Conservation (phyloP, 345 rosid species). For the Nephelium lappaceum region DNA sequence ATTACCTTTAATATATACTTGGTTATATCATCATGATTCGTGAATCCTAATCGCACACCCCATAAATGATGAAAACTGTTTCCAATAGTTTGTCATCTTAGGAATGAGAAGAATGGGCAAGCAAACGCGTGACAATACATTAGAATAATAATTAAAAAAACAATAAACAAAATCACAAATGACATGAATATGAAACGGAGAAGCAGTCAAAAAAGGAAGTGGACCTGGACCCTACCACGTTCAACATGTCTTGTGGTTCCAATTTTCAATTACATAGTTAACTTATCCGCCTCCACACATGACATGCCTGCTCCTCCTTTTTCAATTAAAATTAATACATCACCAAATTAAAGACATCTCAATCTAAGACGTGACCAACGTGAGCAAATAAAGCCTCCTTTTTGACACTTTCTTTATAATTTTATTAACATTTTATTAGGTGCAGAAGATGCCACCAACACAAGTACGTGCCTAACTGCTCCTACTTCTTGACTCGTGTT, state of each 20-base stretch:
- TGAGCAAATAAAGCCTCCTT: neutral
- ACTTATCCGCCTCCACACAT: neutral
- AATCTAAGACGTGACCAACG: neutral
- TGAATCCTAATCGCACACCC: too few relatives aligned
- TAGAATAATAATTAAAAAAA: neutral
- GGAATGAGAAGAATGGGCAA: neutral
- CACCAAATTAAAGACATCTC: neutral
- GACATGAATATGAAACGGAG: neutral
- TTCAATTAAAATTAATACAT: neutral
- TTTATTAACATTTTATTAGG: neutral
- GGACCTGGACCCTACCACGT: slow-evolving; percentile 12
- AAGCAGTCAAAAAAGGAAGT: slow-evolving; percentile 13
- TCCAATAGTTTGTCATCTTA: too few relatives aligned
- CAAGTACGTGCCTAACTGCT: neutral
- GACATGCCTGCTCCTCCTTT: neutral
- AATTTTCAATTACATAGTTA: neutral
- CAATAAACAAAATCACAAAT: neutral
- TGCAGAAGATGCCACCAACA: slow-evolving; percentile 5
- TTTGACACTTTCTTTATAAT: neutral
- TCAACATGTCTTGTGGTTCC: slow-evolving; percentile 22
- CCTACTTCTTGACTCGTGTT: neutral
- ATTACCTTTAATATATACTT: too few relatives aligned
- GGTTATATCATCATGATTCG: too few relatives aligned
- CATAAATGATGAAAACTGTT: neutral
- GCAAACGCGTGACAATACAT: slow-evolving; percentile 12